These are phyloP conservation scores for Oryza longistaminata DNA, from an alignment of 176 grass and related monocot genomes.

Conservation along the genomic window DNA sequence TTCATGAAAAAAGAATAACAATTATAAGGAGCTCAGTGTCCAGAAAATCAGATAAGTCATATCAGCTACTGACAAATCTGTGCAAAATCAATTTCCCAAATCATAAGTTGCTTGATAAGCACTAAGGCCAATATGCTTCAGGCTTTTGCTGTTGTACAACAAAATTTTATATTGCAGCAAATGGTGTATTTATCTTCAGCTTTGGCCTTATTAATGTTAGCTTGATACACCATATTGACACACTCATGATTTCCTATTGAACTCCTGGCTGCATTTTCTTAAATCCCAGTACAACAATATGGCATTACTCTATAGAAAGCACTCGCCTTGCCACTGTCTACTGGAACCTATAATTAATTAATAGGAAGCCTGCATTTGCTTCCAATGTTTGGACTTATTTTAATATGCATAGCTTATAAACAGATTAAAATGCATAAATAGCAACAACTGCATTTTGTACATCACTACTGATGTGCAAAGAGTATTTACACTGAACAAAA, in stretches of 20 bases:
- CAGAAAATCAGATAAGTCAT: slow-evolving; percentile 12
- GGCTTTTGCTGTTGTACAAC: not conserved
- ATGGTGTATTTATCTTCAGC: not conserved
- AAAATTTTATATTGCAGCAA: not conserved
- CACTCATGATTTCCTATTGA: not conserved
- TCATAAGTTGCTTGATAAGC: not conserved
- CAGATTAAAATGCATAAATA: slow-evolving; percentile 13
- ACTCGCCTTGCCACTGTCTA: not conserved
- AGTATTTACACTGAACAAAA: not conserved
- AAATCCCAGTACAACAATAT: not conserved
- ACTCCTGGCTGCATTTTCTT: not conserved
- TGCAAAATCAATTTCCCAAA: not conserved
- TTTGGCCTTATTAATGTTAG: not conserved
- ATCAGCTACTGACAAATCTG: not conserved
- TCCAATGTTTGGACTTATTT: not conserved
- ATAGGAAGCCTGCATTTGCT: not conserved
- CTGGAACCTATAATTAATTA: slow-evolving; percentile 1
- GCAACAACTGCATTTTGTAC: slow-evolving; percentile 8
- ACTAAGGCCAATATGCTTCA: not conserved
- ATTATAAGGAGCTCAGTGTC: slow-evolving; percentile 9
- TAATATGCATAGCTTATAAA: slow-evolving; percentile 5
- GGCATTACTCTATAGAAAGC: not conserved
- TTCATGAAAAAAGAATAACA: slow-evolving; percentile 36
- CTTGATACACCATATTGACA: not conserved
- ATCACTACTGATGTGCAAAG: not conserved